Base-by-base conservation (phyloP, 352 stramenopile species). In the Peronosclerospora sorghi region DNA sequence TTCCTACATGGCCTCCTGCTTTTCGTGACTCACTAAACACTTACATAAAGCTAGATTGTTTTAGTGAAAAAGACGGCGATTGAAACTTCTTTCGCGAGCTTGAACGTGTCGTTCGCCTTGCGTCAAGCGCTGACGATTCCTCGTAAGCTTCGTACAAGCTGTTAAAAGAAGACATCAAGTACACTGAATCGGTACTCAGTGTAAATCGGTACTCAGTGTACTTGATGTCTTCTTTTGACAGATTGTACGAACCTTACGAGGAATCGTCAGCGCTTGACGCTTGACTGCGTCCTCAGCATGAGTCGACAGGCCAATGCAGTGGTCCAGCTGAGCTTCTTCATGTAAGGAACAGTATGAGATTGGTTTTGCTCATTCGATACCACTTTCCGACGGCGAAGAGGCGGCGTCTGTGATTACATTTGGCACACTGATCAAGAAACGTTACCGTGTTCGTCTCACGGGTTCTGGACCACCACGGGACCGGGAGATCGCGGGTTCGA, bases 11-110 rank as follows among this genome's bases (percentile, higher is more conserved):
- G n/a, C n/a, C n/a, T n/a, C n/a, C n/a, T n/a, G n/a, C n/a, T n/a
- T n/a, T n/a, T n/a, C n/a, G n/a, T n/a, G n/a, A n/a, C n/a, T n/a
- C 36, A 32, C 12, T 14, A 42, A 21, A 32, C 10, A 19, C n/a
- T 42, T 1, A 38, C 28, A 13, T 12, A 12, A 8, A n/a, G n/a
- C n/a, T n/a, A n/a, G 26, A 13, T 24, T 13, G 30, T 21, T 20
- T 7, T 55, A 44, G 14, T 62, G 41, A 35, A 65, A 65, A 24
- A 65, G 56, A 13, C 56, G 51, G 12, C 56, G 56, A n/a, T 56
- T 65, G 46, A 61, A n/a, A 34, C 14, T 55, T 46, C 19, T 57
- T 51, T 18, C 51, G 56, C 18, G 51, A 53, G 13, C 20, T 48
- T 8, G 42, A 60, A 12, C 40, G 43, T 28, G 41, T 62, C n/a